Base-by-base conservation (phyloP, 345 rosid species). In the Gynandropsis gynandra region DNA sequence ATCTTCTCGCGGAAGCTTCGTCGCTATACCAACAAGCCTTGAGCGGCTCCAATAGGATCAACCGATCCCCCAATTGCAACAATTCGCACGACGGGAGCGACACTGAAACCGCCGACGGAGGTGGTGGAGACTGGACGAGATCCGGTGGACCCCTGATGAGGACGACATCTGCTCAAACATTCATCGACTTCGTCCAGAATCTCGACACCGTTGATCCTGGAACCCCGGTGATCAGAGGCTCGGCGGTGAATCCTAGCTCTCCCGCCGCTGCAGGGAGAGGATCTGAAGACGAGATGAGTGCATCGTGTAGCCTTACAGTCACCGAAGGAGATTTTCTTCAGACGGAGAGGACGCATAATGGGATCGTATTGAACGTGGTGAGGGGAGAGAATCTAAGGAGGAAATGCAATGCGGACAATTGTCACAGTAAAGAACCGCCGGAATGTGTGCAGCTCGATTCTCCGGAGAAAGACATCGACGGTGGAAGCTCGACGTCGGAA, bases 81-180 rank as follows among this genome's bases (percentile, higher is more conserved):
- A 44, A 42, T 42, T 32, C 58, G n/a, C 67, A 70, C 39, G 94
- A 86, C 34, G 90, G 85, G 68, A 89, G 95, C 59, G 98, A 92
- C 31, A 73, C 87, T 13, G 98, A 85, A 47, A 64, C 88, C 0
- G 82, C 87, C 64, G 69, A 43, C 37, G 53, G 57, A 20, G 96
- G 84, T 36, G 10, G 77, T 29, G 71, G 55, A 69, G 78, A 87
- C 1, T 92, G 98, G 98, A 92, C 98, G 8, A 77, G 95, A 56
- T 82, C 96, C 29, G 98, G 98, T 3, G 98, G 96, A 16, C 98
- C 98, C 10, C 68, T 90, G 72, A 85, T 84, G 98, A 82, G 98
- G 65, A 90, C 93, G 5, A 58, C 78, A 27, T 87, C 96, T 9
- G 96, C 98, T 19, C 73, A 84, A 42, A 68, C 61, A 64, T 90